phyloP scores from a whole-genome alignment of 2,329 filamentous ascomycete genomes.

The Botrytis porri region DNA sequence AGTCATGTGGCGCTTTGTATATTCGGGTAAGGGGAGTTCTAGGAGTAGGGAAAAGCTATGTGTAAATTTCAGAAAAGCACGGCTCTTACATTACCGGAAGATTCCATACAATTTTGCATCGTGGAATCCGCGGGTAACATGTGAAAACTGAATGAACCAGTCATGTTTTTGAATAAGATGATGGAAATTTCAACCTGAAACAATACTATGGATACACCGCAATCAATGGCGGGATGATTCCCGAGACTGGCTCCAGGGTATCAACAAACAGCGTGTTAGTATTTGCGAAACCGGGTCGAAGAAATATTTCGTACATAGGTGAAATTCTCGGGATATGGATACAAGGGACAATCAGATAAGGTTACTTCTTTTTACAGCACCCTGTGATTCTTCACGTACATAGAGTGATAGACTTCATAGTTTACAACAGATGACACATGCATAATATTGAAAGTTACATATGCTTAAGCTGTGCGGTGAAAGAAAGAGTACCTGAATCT shows the following conservation, averaged over 20 bases:
- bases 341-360: neutral
- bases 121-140: neutral
- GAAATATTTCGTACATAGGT: neutral
- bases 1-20: neutral
- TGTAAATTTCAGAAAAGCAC: neutral
- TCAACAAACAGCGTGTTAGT: neutral
- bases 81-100: neutral
- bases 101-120: neutral
- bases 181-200: neutral
- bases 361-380: neutral
- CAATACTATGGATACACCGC: neutral
- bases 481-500: neutral
- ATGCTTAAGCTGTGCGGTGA: neutral
- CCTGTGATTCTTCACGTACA: neutral
- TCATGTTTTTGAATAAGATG: neutral
- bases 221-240: neutral
- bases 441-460: neutral
- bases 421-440: neutral
- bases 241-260: neutral
- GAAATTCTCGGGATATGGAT: neutral
- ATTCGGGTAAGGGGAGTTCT: neutral
- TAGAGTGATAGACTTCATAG: neutral
- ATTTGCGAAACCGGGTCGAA: neutral
- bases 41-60: neutral
- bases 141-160: neutral